These are phyloP conservation scores for Emergomyces pasteurianus DNA, from an alignment of 2,329 filamentous ascomycete genomes.

Conservation along the genomic window DNA sequence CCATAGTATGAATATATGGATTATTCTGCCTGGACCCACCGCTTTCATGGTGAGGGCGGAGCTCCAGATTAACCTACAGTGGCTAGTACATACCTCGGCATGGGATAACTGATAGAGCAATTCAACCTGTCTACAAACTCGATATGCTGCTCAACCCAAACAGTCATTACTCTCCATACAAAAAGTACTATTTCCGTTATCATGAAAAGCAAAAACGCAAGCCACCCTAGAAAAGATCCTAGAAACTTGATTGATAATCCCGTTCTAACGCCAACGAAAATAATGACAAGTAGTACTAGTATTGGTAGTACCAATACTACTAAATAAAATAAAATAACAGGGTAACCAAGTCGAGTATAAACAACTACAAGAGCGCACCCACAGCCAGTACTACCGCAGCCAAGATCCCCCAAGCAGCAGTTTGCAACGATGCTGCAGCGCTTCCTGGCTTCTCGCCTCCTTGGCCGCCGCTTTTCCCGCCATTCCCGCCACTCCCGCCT, in stretches of 20 bases:
- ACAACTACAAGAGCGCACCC: conserved; percentile 19
- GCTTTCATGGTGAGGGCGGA: background rate
- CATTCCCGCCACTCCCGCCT: conserved; percentile 1
- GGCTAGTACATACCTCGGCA: background rate
- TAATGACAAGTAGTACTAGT: too few species aligned
- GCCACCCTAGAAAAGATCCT: background rate
- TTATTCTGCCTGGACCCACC: background rate
- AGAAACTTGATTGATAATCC: background rate
- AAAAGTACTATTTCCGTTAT: background rate
- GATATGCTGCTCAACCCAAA: background rate
- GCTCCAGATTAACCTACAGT: background rate
- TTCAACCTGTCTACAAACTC: background rate
- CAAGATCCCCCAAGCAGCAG: conserved; percentile 27
- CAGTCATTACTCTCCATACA: background rate
- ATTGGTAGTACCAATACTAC: too few species aligned
- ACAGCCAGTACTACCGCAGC: conserved; percentile 23
- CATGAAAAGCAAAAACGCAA: background rate
- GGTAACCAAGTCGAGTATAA: background rate
- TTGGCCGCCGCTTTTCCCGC: background rate
- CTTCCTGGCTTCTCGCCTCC: conserved; percentile 8
- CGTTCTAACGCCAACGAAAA: background rate
- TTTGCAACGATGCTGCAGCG: conserved; percentile 20
- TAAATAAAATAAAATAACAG: background rate
- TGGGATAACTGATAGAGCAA: too few species aligned
- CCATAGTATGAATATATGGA: too few species aligned